These are phyloP conservation scores for Saccharomycopsis phalli DNA, from an alignment of 1,139 yeast species.

Conservation along the genomic window DNA sequence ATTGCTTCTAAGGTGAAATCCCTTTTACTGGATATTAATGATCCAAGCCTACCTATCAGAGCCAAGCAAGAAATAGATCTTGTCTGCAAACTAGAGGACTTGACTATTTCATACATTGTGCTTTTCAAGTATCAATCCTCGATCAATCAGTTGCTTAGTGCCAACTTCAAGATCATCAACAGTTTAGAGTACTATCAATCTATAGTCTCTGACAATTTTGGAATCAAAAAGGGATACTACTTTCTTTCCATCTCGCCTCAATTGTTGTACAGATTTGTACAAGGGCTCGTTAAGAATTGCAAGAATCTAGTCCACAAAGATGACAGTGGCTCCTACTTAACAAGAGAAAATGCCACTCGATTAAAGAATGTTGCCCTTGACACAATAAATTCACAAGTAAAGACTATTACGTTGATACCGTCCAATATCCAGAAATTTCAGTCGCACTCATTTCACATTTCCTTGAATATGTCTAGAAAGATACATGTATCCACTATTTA, in stretches of 20 bases:
- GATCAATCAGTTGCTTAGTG: constrained; percentile 23
- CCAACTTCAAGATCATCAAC: constrained; percentile 26
- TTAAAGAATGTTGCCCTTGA: constrained; percentile 6
- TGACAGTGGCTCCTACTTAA: constrained; percentile 7
- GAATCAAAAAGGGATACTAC: constrained; percentile 26
- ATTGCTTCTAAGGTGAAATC: constrained; percentile 19
- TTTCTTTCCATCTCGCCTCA: constrained; percentile 29
- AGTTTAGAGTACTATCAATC: constrained; percentile 28
- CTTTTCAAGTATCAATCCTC: constrained; percentile 24
- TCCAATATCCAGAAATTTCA: constrained; percentile 10
- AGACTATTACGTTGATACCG: constrained; percentile 9
- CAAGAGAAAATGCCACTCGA: constrained; percentile 1
- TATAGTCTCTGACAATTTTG: constrained; percentile 23
- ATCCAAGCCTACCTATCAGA: background rate
- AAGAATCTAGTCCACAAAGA: constrained; percentile 2
- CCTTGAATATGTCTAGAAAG: constrained; percentile 3
- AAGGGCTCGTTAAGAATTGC: constrained; percentile 22
- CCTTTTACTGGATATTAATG: background rate
- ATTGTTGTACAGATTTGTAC: constrained; percentile 21
- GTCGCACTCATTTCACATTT: constrained; percentile 5
- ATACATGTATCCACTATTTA: background rate
- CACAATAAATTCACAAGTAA: constrained; percentile 1
- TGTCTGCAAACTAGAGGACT: constrained; percentile 25
- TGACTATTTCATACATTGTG: constrained; percentile 25
- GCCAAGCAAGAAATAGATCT: constrained; percentile 22